phyloP scores from a whole-genome alignment of 1,284 basidiomycete species.

The Sphaerobolus stellatus region DNA sequence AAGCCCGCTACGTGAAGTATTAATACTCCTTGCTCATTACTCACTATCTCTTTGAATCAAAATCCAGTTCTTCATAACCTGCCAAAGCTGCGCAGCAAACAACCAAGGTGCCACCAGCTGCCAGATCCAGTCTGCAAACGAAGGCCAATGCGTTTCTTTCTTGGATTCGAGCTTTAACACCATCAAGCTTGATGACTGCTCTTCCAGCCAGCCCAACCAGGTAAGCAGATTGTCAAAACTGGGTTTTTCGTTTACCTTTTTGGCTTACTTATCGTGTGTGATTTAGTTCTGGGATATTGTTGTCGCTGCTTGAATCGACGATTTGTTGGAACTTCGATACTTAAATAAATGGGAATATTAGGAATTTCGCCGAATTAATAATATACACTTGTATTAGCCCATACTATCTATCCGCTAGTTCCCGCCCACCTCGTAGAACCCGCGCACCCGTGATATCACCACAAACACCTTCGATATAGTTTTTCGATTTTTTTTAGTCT shows the following conservation, averaged over 20 bases:
- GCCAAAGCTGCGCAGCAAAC: not conserved
- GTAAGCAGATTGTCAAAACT: not conserved
- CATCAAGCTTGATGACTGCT: constrained; percentile 1
- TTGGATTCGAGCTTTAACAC: not conserved
- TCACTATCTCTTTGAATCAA: too few relatives aligned
- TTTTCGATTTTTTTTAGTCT: too few relatives aligned
- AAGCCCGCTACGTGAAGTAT: not conserved
- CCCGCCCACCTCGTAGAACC: too few relatives aligned
- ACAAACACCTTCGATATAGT: too few relatives aligned
- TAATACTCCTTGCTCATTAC: not conserved
- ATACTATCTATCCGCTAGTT: too few relatives aligned
- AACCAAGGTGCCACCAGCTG: not conserved
- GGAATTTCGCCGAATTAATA: too few relatives aligned
- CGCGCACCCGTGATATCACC: too few relatives aligned
- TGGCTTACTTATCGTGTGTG: not conserved
- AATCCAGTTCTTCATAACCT: not conserved
- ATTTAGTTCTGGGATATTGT: not conserved
- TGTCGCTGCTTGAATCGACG: too few relatives aligned
- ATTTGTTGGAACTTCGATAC: too few relatives aligned
- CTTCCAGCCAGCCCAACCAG: not conserved
- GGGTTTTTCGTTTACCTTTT: not conserved
- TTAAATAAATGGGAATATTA: too few relatives aligned
- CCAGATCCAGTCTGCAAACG: not conserved
- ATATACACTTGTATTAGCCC: too few relatives aligned
- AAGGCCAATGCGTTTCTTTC: not conserved